Percentiles rank a stretch among this genome's conserved stretches.
These are phyloP conservation scores for Escovopsis sp. DNA, from an alignment of 2,329 filamentous ascomycete species.

Conservation along the genomic window DNA sequence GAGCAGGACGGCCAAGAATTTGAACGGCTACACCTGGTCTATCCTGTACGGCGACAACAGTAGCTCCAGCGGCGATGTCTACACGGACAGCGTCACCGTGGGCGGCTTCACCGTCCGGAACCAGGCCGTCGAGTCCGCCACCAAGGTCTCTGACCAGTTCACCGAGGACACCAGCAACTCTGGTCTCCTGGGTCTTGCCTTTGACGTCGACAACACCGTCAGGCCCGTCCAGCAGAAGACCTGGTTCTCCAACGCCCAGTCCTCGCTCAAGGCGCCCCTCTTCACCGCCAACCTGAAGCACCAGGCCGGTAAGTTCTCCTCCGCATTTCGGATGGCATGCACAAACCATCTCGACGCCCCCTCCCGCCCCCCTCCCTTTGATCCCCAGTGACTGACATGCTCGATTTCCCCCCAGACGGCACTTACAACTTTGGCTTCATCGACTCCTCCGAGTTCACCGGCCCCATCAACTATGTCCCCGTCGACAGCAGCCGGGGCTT, in stretches of 20 bases:
- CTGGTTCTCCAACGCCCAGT: slow-evolving; percentile 23
- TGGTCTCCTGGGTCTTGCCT: slow-evolving; percentile 30
- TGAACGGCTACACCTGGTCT: slow-evolving; percentile 25
- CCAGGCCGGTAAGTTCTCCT: slow-evolving; percentile 13
- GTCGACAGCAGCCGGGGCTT: slow-evolving; percentile 49
- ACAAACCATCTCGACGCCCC: too few relatives aligned
- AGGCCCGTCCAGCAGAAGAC: slow-evolving; percentile 26
- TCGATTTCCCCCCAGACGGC: slow-evolving; percentile 25
- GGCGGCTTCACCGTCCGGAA: slow-evolving; percentile 25
- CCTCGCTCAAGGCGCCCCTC: slow-evolving; percentile 21
- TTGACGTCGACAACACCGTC: slow-evolving; percentile 28
- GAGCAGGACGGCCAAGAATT: slow-evolving; percentile 22
- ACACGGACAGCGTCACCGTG: slow-evolving; percentile 26
- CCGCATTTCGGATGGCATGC: slow-evolving; percentile 12
- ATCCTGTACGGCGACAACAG: slow-evolving; percentile 31
- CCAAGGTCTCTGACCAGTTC: slow-evolving; percentile 25
- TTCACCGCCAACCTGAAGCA: slow-evolving; percentile 57
- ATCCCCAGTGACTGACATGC: background rate
- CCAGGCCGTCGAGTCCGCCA: slow-evolving; percentile 31
- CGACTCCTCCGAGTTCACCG: slow-evolving; percentile 47
- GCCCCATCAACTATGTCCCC: slow-evolving; percentile 44
- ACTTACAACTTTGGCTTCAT: slow-evolving; percentile 63
- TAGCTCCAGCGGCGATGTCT: slow-evolving; percentile 28
- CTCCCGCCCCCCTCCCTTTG: too few relatives aligned
- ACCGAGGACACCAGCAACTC: slow-evolving; percentile 24